Percentiles rank a stretch among this genome's conserved stretches.
phyloP scores from a whole-genome alignment of 225 moss, liverwort and hornwort genomes.

The Straminergon stramineum region DNA sequence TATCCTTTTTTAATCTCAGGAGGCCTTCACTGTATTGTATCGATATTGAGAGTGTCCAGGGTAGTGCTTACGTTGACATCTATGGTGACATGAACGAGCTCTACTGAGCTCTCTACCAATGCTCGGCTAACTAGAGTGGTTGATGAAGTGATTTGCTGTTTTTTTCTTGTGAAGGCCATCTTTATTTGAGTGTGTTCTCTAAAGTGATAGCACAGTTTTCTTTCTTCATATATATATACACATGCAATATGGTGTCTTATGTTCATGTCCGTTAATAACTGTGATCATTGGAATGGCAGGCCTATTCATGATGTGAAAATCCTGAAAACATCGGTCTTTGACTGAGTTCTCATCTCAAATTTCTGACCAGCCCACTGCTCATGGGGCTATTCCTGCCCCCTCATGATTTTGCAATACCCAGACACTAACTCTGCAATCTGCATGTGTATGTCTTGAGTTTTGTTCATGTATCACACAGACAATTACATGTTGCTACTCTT shows the following conservation, averaged over 20 bases:
- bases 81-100: not conserved
- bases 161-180: not conserved
- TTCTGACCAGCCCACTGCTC: not conserved
- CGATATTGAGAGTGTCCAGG: not conserved
- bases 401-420: not conserved
- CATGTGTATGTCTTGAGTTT: not conserved
- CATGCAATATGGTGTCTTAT: not conserved
- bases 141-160: not conserved
- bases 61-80: not conserved
- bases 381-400: not conserved
- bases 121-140: not conserved
- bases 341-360: conserved; percentile 8
- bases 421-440: not conserved
- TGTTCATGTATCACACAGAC: not conserved
- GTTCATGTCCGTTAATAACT: not conserved
- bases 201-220: not conserved
- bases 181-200: not conserved
- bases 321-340: conserved; percentile 31
- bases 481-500: not conserved
- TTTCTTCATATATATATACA: not conserved
- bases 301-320: conserved; percentile 56
- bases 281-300: conserved; percentile 20
- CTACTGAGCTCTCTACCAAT: not conserved
- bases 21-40: not conserved
- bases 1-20: not conserved